Conservation (phyloP, 257 asterid genomes). For the Solanum sejunctum region DNA sequence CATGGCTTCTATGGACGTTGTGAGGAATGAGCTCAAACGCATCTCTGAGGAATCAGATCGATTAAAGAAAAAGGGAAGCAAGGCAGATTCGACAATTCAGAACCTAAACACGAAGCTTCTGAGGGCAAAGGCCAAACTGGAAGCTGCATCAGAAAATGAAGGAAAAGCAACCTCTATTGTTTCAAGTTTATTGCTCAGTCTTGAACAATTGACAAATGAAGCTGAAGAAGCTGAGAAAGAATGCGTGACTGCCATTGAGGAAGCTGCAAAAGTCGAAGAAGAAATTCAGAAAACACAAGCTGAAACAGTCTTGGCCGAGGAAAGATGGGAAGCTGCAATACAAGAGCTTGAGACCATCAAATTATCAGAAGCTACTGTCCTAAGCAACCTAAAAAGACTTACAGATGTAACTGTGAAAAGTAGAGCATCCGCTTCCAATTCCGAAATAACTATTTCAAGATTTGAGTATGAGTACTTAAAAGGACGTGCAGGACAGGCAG, state of each 20-base stretch:
- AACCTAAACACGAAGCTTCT: constrained; percentile 55
- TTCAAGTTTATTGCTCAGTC: constrained; percentile 34
- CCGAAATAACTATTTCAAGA: constrained; percentile 49
- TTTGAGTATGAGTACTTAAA: constrained; percentile 73
- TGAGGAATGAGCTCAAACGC: constrained; percentile 49
- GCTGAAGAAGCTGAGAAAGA: constrained; percentile 42
- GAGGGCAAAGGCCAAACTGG: constrained; percentile 54
- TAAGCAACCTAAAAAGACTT: constrained; percentile 42
- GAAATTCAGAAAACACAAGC: constrained; percentile 46
- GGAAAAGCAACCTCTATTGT: constrained; percentile 36
- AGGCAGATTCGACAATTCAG: constrained; percentile 40
- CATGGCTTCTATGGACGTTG: constrained; percentile 70
- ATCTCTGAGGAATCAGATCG: constrained; percentile 36
- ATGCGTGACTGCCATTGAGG: constrained; percentile 22
- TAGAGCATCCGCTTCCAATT: constrained; percentile 41
- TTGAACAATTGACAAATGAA: constrained; percentile 46
- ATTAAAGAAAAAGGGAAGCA: constrained; percentile 40
- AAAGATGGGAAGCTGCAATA: constrained; percentile 39
- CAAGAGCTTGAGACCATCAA: constrained; percentile 49
- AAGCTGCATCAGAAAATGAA: constrained; percentile 46
- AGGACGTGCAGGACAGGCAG: constrained; percentile 58
- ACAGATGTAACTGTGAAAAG: constrained; percentile 35
- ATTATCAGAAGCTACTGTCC: constrained; percentile 53
- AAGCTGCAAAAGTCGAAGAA: constrained; percentile 25
- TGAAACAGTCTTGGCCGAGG: constrained; percentile 47